Evolutionary conservation across 1,284 basidiomycete genomes (phyloP).

Genomic region (Hymenochaete sp.): DNA sequence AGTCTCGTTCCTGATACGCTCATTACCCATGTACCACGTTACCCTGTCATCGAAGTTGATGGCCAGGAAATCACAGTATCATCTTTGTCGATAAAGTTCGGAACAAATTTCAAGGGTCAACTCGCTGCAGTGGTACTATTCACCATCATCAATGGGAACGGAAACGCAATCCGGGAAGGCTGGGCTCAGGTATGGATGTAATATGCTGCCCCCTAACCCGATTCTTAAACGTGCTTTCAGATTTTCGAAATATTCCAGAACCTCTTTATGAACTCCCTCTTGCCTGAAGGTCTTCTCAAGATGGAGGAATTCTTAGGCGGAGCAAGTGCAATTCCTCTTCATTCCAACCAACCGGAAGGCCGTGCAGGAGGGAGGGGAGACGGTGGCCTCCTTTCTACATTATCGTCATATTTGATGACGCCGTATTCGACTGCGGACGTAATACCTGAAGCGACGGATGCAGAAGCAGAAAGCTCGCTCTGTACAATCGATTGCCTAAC

Average conservation of each 20-base stretch:
- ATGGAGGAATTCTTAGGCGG: slow-evolving; percentile 96
- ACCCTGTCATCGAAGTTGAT: slow-evolving; percentile 90
- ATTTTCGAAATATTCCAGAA: slow-evolving; percentile 99
- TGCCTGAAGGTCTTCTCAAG: slow-evolving; percentile 83
- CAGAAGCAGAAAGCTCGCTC: slow-evolving; percentile 89
- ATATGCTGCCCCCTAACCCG: slow-evolving; percentile 8
- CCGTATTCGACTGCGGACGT: slow-evolving; percentile 76
- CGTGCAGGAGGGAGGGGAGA: slow-evolving; percentile 63
- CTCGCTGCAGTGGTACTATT: slow-evolving; percentile 96
- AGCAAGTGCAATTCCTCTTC: slow-evolving; percentile 80
- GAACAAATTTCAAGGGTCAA: slow-evolving; percentile 92
- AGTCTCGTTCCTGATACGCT: slow-evolving; percentile 70
- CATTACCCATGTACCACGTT: slow-evolving; percentile 70
- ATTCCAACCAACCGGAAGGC: slow-evolving; percentile 65
- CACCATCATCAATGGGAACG: slow-evolving; percentile 96
- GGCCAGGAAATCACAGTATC: slow-evolving; percentile 85
- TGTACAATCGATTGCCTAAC: slow-evolving; percentile 94
- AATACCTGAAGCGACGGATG: slow-evolving; percentile 76
- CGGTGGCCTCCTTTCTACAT: slow-evolving; percentile 84
- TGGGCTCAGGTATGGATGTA: slow-evolving; percentile 70
- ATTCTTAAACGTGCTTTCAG: slow-evolving; percentile 30
- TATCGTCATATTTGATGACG: slow-evolving; percentile 95
- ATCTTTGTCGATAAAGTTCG: slow-evolving; percentile 87
- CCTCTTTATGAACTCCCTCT: slow-evolving; percentile 85
- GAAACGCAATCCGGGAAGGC: slow-evolving; percentile 88